A percentile compares a stretch with the other conserved stretches of the same genome.
Conservation (phyloP, 768 basidiomycete genomes). For the Collybia mongolica region DNA sequence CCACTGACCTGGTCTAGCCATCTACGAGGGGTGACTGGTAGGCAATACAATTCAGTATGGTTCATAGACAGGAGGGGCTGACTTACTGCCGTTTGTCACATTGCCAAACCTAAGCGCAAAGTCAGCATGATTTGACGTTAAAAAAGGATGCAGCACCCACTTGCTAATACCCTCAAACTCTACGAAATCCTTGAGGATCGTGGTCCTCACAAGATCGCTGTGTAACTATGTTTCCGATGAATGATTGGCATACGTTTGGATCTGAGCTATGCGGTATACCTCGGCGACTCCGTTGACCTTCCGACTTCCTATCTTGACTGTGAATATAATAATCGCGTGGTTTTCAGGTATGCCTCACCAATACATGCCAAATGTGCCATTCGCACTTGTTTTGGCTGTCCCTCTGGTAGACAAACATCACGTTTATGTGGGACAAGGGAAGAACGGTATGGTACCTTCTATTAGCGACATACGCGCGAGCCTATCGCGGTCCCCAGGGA, state of each 20-base stretch:
- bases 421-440: background rate
- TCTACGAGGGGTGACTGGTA: conserved; percentile 81
- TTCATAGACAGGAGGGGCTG: background rate
- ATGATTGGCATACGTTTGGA: background rate
- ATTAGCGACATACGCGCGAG: conserved; percentile 89
- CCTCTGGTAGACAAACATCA: conserved; percentile 49
- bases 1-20: conserved; percentile 75
- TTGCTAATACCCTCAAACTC: conserved; percentile 89
- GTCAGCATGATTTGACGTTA: background rate
- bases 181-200: conserved; percentile 89
- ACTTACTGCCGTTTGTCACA: conserved; percentile 90
- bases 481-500: conserved; percentile 82
- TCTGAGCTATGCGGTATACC: conserved; percentile 29
- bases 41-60: background rate
- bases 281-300: conserved; percentile 97
- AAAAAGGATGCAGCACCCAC: conserved; percentile 33
- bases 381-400: conserved; percentile 79
- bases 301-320: conserved; percentile 52
- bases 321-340: conserved; percentile 5
- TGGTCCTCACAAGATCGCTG: conserved; percentile 82
- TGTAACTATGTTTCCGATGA: conserved; percentile 54
- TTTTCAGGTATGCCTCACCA: conserved; percentile 31
- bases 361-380: conserved; percentile 94
- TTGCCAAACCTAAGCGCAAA: conserved; percentile 62
- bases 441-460: conserved; percentile 51